Evolutionary conservation across 352 stramenopile species (phyloP), one percentile per base, ranked within the genome.

Genomic region (Phytophthora fragariae): DNA sequence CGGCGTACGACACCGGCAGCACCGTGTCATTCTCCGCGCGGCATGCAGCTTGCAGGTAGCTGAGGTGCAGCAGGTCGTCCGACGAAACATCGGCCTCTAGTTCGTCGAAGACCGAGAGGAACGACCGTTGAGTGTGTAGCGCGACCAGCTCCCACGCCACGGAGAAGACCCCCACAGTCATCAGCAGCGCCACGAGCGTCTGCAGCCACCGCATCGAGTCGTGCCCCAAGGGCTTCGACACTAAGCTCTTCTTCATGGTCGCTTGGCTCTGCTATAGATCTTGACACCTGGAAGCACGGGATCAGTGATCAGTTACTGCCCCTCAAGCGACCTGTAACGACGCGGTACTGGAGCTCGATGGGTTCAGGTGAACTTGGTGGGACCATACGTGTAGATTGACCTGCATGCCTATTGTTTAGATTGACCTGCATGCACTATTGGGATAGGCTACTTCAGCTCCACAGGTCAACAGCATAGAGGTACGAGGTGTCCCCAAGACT

Each of bases 11-110:
- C 69, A 73, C 82, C n/a, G 80, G 80, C 11, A 88, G 75, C 11
- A 88, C 65, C 5, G 60, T 60, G 27, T 88, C 44, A n/a, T 75
- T 80, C 41, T 82, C 58, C 27, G 61, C 66, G 7, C 72, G 33
- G 37, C 81, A 88, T 17, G 70, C 73, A 27, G 37, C 54, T 57
- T 86, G 77, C 49, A 88, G 46, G 41, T 67, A 49, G 7, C 47
- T 72, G 41, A 86, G 61, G 53, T 88, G 79, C 53, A 86, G 68
- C 12, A 79, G 60, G 47, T 86, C 81, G 27, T 78, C 71, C 21
- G 80, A 76, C 27, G 72, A 62, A 2, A 77, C 53, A 24, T 71
- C 50, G 6, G 35, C 17, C 1, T 54, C 53, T 14, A 71, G 11
- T 10, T 69, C 65, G 7, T 61, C 65, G 39, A 72, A 65, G 2